Evolutionary conservation across 208 protist species (phyloP), one percentile per base, ranked within the genome.

Genomic region (Wallacemonas rigidus): DNA sequence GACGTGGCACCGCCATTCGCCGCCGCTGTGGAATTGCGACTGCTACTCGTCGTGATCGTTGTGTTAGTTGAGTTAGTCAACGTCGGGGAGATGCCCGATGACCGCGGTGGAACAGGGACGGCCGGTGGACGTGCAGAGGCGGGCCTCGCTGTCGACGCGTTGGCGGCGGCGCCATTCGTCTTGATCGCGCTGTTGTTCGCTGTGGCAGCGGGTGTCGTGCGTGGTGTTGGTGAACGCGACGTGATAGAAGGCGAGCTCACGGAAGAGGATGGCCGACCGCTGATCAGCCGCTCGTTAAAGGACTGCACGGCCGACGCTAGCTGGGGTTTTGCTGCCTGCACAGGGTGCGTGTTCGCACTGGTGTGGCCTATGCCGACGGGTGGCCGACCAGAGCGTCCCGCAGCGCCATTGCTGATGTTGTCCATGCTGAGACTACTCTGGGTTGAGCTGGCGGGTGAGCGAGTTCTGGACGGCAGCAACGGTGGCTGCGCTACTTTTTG

Each of bases 201-300:
- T 6, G 45, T 50, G 45, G 53, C 5, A 17, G 53, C 1, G 14
- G 11, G 53, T 17, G 15, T 15, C 14, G 5, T n/a, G 15, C 17
- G 53, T n/a, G 53, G 53, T n/a, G 53, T 35, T 0, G 53, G 53
- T n/a, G 53, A 38, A 5, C 15, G 17, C 53, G 53, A 15, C 9
- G 53, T 6, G 38, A 3, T 45, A 9, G 60, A n/a, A 3, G 60
- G 36, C 40, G 60, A 65, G 60, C 60, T 65, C 41, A 65, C 41
- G 12, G 60, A 6, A 6, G 60, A 53, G 6, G 12, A 11, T 41
- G 60, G 41, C 4, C 60, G 60, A n/a, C 60, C n/a, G 40, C 3
- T 65, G 14, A 53, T 65, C 12, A 65, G 60, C 4, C 60, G 60
- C 38, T 65, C 60, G 60, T 65, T 65, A 41, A 65, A 65, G 60